Evolutionary conservation across 495 filamentous ascomycete species (phyloP), one percentile per base, ranked within the genome.

Genomic region (Articulospora tetracladia): DNA sequence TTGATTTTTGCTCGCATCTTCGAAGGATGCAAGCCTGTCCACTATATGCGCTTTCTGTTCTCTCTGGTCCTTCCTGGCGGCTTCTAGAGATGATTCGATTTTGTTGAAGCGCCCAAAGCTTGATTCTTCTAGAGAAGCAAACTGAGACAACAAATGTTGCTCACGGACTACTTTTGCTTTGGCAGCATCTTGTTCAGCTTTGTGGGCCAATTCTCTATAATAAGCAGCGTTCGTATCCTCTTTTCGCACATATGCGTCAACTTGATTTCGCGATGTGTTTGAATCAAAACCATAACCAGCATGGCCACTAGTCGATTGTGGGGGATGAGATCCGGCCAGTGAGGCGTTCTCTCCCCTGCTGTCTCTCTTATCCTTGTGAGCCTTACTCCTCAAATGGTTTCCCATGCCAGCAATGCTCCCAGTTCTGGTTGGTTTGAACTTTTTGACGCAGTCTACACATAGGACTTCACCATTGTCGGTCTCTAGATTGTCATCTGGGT

Each of bases 391-490:
- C 17, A 61, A 20, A 50, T 61, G 59, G 13, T 17, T 39, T 20
- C 47, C 52, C 34, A 61, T 25, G 34, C 7, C 10, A 7, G 17
- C 1, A 36, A 61, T 4, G 19, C 8, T 34, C 23, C 25, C 17
- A 27, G 48, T 55, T 1, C 12, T 41, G 2, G 10, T 25, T 36
- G 51, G 36, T 23, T 50, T 61, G 23, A 61, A 3, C 3, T 17
- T 12, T 44, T 44, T 44, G 39, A 11, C 17, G 39, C 39, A 44
- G 19, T 62, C 60, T 12, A 58, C 2, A 51, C 60, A 62, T 34
- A 52, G 34, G 2, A 62, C 49, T 10, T 20, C 11, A 10, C 53
- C 51, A 20, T 53, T 53, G 3, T 62, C 60, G 26, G 54, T 32
- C 22, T 53, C 19, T 15, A 62, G 23, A 17, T 22, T 20, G 23